Evolutionary conservation across 805 yeast genomes (phyloP), one percentile per base, ranked within the genome.

Genomic region (Saccharomycopsis sp.): DNA sequence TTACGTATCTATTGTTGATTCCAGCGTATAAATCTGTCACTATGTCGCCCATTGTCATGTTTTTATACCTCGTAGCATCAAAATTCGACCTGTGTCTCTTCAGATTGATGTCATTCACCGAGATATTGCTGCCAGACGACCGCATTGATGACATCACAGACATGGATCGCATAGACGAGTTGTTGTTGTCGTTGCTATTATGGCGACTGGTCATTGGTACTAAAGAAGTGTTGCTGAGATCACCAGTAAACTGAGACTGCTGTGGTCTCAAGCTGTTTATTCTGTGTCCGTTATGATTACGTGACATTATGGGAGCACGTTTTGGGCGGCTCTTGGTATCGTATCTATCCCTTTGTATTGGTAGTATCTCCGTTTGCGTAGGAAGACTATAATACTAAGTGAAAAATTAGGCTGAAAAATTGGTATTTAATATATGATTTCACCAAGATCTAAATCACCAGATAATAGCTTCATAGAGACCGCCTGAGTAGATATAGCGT

Each of bases 1-100:
- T 61, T 1, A 75, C 57, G 35, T 72, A 69, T 7, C 68, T 67
- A 19, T 69, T 66, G 61, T 71, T 71, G 61, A 74, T 76, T 7
- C 74, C 73, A 0, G 64, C 62, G 9, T 72, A 60, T 17, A 71
- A 56, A 8, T 70, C 69, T 20, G 68, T 65, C 24, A 73, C 63
- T 2, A 74, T 66, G 19, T 64, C 58, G 20, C 53, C 20, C 52
- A 64, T 2, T 50, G 49, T 12, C 64, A 60, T 7, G 47, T 24
- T 51, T 9, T 41, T 54, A 44, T 52, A 60, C 7, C 22, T 22
- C 17, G 35, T 23, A 14, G 15, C 2, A 14, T 12, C 23, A 25
- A 59, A 54, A 25, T 55, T 57, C 5, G 57, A 22, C 23, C 58
- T 20, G 19, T 57, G 60, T 53, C 62, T 29, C 35, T 57, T 56